phyloP scores from a whole-genome alignment of 192 early-diverging fungal genomes.

The Fimicolochytrium jonesii region DNA sequence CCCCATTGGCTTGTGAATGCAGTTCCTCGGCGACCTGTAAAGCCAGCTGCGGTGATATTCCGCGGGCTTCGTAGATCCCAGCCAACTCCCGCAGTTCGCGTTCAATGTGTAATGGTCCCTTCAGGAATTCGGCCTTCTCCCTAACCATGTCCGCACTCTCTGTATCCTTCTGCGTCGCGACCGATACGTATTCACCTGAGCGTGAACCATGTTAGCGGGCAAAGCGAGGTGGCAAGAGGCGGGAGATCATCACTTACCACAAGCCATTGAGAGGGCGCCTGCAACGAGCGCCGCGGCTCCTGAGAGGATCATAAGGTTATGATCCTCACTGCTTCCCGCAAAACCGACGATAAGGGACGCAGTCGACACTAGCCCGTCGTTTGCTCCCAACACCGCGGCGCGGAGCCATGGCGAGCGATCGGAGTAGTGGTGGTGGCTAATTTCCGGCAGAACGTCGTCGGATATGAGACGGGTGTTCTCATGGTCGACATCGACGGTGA shows the following conservation, averaged over 20 bases:
- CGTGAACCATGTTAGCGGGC: too few species aligned
- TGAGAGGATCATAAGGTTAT: constrained; percentile 27
- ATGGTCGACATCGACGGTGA: background rate
- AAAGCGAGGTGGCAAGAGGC: constrained; percentile 4
- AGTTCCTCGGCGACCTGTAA: constrained; percentile 35
- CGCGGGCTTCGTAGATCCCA: constrained; percentile 38
- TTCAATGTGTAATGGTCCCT: constrained; percentile 30
- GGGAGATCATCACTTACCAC: constrained; percentile 12
- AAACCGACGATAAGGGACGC: constrained; percentile 42
- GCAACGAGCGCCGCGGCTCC: constrained; percentile 41
- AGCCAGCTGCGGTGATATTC: constrained; percentile 34
- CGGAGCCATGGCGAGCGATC: constrained; percentile 38
- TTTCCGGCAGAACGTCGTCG: background rate
- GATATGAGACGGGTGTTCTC: background rate
- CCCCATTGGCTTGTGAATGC: constrained; percentile 17
- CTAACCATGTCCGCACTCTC: constrained; percentile 38
- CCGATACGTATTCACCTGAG: constrained; percentile 41
- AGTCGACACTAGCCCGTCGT: constrained; percentile 46
- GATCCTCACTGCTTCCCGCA: constrained; percentile 16
- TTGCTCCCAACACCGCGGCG: constrained; percentile 46
- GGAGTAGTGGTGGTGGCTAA: constrained; percentile 37
- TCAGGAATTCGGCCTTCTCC: constrained; percentile 38
- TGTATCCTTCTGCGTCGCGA: constrained; percentile 43
- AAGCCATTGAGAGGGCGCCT: constrained; percentile 46
- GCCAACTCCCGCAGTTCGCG: constrained; percentile 39